These are phyloP conservation scores for Erigeron philadelphicus DNA, from an alignment of 140 eudicot species.

Conservation along the genomic window DNA sequence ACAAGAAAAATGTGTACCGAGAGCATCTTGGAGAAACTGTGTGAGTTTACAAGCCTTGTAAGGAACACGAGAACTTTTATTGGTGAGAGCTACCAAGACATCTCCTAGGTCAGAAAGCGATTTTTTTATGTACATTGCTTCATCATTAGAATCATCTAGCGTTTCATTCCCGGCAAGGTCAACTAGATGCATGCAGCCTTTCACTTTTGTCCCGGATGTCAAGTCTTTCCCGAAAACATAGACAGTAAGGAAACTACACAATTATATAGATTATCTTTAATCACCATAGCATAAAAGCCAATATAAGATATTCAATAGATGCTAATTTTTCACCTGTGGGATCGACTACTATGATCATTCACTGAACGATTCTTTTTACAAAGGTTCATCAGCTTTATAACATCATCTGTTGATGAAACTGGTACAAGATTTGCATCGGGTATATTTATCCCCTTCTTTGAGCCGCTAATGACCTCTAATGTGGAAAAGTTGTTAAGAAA, in stretches of 20 bases:
- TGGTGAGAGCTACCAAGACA: slow-evolving; percentile 64
- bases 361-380: slow-evolving; percentile 63
- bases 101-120: slow-evolving; percentile 77
- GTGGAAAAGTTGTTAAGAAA: slow-evolving; percentile 44
- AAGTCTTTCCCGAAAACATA: slow-evolving; percentile 68
- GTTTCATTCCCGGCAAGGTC: slow-evolving; percentile 89
- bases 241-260: slow-evolving; percentile 72
- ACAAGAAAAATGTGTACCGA: slow-evolving; percentile 33
- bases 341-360: slow-evolving; percentile 66
- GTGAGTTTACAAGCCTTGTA: slow-evolving; percentile 73
- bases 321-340: slow-evolving; percentile 55
- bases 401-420: slow-evolving; percentile 66
- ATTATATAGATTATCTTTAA: background rate
- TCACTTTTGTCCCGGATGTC: slow-evolving; percentile 47
- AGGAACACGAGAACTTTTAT: slow-evolving; percentile 44
- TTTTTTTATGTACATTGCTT: slow-evolving; percentile 49
- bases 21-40: slow-evolving; percentile 70
- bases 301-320: background rate
- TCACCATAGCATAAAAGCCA: background rate
- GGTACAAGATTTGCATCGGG: slow-evolving; percentile 70
- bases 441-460: slow-evolving; percentile 64
- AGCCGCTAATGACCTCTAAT: slow-evolving; percentile 55
- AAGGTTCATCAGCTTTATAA: slow-evolving; percentile 53
- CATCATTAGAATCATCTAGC: slow-evolving; percentile 56
- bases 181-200: slow-evolving; percentile 73